Evolutionary conservation across 2,329 filamentous ascomycete genomes (phyloP), one percentile per base, ranked within the genome.

Genomic region (Ustulina deusta): DNA sequence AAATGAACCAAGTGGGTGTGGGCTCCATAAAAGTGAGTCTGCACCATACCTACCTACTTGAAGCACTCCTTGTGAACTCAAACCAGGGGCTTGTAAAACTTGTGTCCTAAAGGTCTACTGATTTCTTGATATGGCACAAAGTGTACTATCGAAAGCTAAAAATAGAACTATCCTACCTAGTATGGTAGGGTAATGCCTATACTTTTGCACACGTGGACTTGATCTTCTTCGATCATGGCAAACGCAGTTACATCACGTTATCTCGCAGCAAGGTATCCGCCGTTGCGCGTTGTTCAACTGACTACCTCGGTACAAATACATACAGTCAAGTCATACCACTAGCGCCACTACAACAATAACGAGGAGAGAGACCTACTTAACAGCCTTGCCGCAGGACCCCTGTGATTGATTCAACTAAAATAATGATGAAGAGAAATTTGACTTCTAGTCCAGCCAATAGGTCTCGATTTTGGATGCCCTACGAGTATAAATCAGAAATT

Each of bases 11-110:
- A 60, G 29, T 22, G 13, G 57, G 7, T n/a, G 32, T 60, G 15
- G 57, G 44, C 29, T 40, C 32, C 25, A 29, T 58, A 44, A 32
- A n/a, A n/a, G 48, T 32, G 48, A n/a, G 6, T 32, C 15, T 51
- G 15, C 3, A 5, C 27, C 2, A 11, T 29, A 51, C 15, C n/a
- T n/a, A 5, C 3, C 48, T 32, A 10, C 13, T n/a, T 32, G 1
- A 10, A 32, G 6, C 7, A 32, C 17, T n/a, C n/a, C n/a, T 13
- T 51, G 27, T 11, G 15, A 5, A 51, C 48, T 17, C 6, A 32
- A n/a, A 11, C 48, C 15, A 58, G 25, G 25, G 38, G 27, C 5
- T 46, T 32, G 42, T 44, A 44, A 58, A 34, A 32, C 55, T 34
- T 58, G 17, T 40, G 20, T 56, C 5, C 27, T 51, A 9, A 46